Evolutionary conservation across 2,329 filamentous ascomycete species (phyloP).

Genomic region (Shiraia bambusicola): DNA sequence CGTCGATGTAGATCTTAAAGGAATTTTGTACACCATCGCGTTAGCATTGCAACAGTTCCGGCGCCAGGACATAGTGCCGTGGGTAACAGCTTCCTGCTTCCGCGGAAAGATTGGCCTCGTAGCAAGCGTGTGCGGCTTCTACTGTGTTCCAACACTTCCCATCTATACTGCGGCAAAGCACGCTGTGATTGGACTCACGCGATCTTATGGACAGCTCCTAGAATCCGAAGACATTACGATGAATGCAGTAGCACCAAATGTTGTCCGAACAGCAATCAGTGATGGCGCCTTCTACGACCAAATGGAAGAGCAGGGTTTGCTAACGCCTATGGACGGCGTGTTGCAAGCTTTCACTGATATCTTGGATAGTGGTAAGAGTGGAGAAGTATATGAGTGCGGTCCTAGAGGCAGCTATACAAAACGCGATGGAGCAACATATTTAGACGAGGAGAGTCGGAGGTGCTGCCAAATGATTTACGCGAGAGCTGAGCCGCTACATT

Average conservation of each 20-base stretch:
- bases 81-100: not conserved
- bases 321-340: conserved; percentile 45
- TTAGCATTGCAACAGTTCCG: conserved; percentile 50
- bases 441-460: conserved; percentile 33
- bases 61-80: conserved; percentile 36
- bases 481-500: conserved; percentile 9
- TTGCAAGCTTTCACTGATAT: conserved; percentile 46
- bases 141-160: conserved; percentile 46
- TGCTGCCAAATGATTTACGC: conserved; percentile 13
- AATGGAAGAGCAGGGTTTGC: conserved; percentile 35
- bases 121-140: conserved; percentile 48
- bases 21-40: conserved; percentile 46
- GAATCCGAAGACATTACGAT: conserved; percentile 45
- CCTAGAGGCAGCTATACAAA: conserved; percentile 38
- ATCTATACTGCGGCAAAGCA: conserved; percentile 50
- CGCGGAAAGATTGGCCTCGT: conserved; percentile 43
- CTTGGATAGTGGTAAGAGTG: conserved; percentile 38
- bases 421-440: conserved; percentile 31
- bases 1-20: conserved; percentile 47
- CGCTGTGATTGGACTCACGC: conserved; percentile 43
- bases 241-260: conserved; percentile 48
- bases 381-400: conserved; percentile 47
- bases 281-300: conserved; percentile 42
- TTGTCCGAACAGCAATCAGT: conserved; percentile 46
- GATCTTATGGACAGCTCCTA: conserved; percentile 47